Conservation (phyloP, 768 basidiomycete genomes). For the Mycena maculata region DNA sequence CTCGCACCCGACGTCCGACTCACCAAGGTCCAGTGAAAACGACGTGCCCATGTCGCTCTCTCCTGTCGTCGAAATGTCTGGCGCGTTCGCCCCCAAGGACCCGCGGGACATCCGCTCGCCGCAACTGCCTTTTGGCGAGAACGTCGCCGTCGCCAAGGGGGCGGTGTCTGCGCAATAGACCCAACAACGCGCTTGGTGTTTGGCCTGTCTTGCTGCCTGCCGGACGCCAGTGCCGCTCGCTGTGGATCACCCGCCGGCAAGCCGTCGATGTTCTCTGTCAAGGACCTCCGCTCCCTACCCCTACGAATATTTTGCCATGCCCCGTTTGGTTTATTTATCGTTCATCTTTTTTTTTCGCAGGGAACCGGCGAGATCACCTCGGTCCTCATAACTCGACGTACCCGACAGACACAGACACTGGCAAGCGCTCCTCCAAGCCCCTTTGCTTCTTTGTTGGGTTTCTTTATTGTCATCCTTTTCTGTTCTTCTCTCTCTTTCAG, state of each 20-base stretch:
- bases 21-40: slow-evolving; percentile 44
- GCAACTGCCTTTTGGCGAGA: slow-evolving; percentile 58
- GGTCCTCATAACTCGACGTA: slow-evolving; percentile 17
- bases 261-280: slow-evolving; percentile 20
- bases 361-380: slow-evolving; percentile 10
- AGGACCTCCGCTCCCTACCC: slow-evolving; percentile 16
- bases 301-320: slow-evolving; percentile 32
- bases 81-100: slow-evolving; percentile 48
- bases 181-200: slow-evolving; percentile 22
- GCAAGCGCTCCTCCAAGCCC: slow-evolving; percentile 27
- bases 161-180: slow-evolving; percentile 37
- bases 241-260: slow-evolving; percentile 25
- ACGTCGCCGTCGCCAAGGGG: slow-evolving; percentile 50
- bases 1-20: slow-evolving; percentile 35
- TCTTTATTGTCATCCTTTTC: not conserved
- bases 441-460: slow-evolving; percentile 26
- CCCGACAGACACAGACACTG: slow-evolving; percentile 22
- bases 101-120: slow-evolving; percentile 53
- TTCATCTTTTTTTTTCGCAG: slow-evolving; percentile 28
- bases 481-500: slow-evolving; percentile 8
- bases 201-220: slow-evolving; percentile 17
- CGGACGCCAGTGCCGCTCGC: not conserved
- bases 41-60: slow-evolving; percentile 42
- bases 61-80: slow-evolving; percentile 39
- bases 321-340: slow-evolving; percentile 26